Evolutionary conservation across 345 rosid species (phyloP).

Genomic region (Odontarrhena argentea): DNA sequence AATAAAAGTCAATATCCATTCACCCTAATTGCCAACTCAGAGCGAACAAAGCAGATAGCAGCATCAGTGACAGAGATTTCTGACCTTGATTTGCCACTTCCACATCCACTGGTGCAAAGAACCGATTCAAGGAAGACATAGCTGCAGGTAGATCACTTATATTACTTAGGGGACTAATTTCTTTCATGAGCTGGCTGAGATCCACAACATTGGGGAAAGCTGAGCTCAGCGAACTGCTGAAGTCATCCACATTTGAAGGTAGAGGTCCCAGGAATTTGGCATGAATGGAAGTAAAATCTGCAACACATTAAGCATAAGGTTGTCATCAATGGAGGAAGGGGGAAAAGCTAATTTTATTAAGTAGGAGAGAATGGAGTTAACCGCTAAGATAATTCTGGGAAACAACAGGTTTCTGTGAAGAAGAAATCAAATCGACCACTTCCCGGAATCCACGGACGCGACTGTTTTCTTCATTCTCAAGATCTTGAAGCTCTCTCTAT

Average conservation of each 20-base stretch:
- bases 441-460: constrained; percentile 84
- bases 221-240: constrained; percentile 48
- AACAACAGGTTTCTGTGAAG: constrained; percentile 83
- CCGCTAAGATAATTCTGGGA: constrained; percentile 81
- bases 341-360: constrained; percentile 16
- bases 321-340: neutral
- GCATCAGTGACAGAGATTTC: constrained; percentile 22
- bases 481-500: constrained; percentile 70
- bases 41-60: neutral
- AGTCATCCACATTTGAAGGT: constrained; percentile 69
- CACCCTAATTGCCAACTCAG: neutral
- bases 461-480: constrained; percentile 65
- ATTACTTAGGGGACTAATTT: constrained; percentile 53
- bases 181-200: constrained; percentile 69
- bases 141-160: constrained; percentile 54
- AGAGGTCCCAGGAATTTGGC: constrained; percentile 77
- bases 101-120: constrained; percentile 59
- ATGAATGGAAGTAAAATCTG: constrained; percentile 81
- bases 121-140: constrained; percentile 57
- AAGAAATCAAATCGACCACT: constrained; percentile 85
- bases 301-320: constrained; percentile 13
- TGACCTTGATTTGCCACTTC: constrained; percentile 71
- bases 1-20: constrained; percentile 1
- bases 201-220: constrained; percentile 72
- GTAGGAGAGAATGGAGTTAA: constrained; percentile 42